Base-by-base conservation (phyloP, 2,329 filamentous ascomycete genomes). In the Dothiorella sarmentorum region DNA sequence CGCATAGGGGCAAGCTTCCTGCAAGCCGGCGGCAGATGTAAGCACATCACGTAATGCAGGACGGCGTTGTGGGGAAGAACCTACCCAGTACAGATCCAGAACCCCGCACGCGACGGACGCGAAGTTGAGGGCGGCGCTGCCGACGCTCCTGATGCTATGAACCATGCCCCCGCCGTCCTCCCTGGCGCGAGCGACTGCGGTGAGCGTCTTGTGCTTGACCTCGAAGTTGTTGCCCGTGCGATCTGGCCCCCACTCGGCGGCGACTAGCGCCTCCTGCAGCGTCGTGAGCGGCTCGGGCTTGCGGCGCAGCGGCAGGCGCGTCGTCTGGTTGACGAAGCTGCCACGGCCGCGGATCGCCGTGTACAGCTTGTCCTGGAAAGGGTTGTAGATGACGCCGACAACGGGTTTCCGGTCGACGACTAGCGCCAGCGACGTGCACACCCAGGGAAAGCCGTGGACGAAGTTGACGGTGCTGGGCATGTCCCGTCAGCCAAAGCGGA, bases 1-100 rank as follows among this genome's bases (percentile, higher is more conserved):
- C 1, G 89, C 88, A 82, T 88, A 93, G 72, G 87, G 91, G 0
- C 89, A 89, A 37, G 86, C 88, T 74, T 93, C 89, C 89, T 70
- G 73, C 89, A 93, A 73, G 27, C 5, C 27, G 27, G 10, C 27
- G 27, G 27, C 27, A 29, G 5, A 29, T 29, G 27, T 10, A 29
- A 29, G 27, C 27, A 29, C 27, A 10, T 29, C 27, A 10, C 5
- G 27, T 5, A 29, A 29, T 29, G 27, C 27, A 29, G 27, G 5
- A 29, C 10, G 27, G 27, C 10, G 27, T 29, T 29, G 27, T 29
- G 27, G 70, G 27, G 10, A 29, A 29, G 5, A 10, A 29, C 27
- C 10, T 5, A 10, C 27, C 89, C 89, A 93, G 70, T 90, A 93
- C 20, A 84, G 66, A 70, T 93, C 89, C 24, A 90, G 65, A 70